Evolutionary conservation across 495 filamentous ascomycete genomes (phyloP).

Genomic region (Penicillium samsonianum): DNA sequence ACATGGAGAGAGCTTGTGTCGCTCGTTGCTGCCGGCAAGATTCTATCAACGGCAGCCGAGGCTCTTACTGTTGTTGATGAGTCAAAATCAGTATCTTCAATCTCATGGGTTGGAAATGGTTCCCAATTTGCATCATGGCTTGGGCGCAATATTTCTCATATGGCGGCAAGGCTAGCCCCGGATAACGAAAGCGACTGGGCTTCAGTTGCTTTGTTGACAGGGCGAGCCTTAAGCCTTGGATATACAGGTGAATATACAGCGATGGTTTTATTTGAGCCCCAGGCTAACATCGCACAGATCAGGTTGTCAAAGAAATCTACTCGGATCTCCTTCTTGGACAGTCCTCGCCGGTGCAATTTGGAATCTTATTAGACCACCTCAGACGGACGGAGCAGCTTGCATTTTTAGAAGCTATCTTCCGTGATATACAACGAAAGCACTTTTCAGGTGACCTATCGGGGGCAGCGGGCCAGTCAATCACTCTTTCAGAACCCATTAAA

Average conservation of each 20-base stretch:
- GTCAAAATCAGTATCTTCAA: constrained; percentile 24
- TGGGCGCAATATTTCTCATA: constrained; percentile 62
- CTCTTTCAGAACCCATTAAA: constrained; percentile 24
- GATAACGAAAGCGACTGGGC: constrained; percentile 52
- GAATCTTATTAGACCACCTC: constrained; percentile 48
- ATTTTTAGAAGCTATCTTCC: constrained; percentile 58
- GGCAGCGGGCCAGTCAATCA: constrained; percentile 2
- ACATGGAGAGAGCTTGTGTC: constrained; percentile 67
- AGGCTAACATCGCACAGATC: constrained; percentile 49
- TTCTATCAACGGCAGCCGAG: constrained; percentile 74
- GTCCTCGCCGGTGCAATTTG: constrained; percentile 32
- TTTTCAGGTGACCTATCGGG: constrained; percentile 33
- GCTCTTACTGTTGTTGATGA: constrained; percentile 58
- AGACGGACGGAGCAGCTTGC: constrained; percentile 59
- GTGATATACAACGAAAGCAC: constrained; percentile 57
- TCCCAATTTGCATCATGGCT: constrained; percentile 71
- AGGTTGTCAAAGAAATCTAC: constrained; percentile 53
- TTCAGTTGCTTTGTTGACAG: constrained; percentile 59
- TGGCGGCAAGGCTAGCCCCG: constrained; percentile 40
- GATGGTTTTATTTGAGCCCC: neutral
- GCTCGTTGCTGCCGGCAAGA: constrained; percentile 68
- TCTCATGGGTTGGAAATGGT: constrained; percentile 68
- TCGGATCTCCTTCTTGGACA: constrained; percentile 43
- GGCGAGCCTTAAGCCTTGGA: constrained; percentile 69
- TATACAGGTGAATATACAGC: constrained; percentile 61